These are phyloP conservation scores for Colletotrichum sojae DNA, from an alignment of 2,329 filamentous ascomycete species.

Conservation along the genomic window DNA sequence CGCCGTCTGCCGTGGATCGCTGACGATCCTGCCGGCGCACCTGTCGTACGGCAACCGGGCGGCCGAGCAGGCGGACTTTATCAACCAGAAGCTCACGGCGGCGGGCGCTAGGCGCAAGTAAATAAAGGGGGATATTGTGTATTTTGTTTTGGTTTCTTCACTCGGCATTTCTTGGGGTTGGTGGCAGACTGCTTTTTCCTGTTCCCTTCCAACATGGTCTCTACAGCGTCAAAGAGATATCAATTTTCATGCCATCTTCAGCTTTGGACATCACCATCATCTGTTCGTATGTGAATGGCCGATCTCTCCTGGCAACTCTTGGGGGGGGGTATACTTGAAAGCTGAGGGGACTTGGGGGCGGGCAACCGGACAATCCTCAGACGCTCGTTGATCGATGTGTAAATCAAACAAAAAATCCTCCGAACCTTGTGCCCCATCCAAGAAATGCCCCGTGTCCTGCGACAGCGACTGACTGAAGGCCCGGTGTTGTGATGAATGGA, in stretches of 20 bases:
- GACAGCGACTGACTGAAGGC: slow-evolving; percentile 15
- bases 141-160: too few relatives aligned
- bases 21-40: slow-evolving; percentile 53
- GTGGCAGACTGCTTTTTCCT: neutral
- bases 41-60: slow-evolving; percentile 54
- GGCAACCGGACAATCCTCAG: slow-evolving; percentile 5
- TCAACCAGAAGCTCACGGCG: slow-evolving; percentile 40
- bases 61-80: slow-evolving; percentile 49
- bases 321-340: neutral
- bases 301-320: neutral
- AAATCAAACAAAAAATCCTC: slow-evolving; percentile 9
- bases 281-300: neutral
- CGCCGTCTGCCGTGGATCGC: slow-evolving; percentile 53
- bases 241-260: slow-evolving; percentile 4
- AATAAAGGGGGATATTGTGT: neutral
- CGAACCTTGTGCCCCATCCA: slow-evolving; percentile 14
- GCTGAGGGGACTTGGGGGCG: neutral
- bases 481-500: neutral
- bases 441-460: neutral
- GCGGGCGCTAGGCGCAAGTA: slow-evolving; percentile 40
- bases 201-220: neutral
- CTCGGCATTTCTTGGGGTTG: neutral
- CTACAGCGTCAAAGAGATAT: slow-evolving; percentile 20
- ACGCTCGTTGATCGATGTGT: slow-evolving; percentile 25
- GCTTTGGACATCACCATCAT: neutral